Conservation (phyloP, 192 early-diverging fungal species). For the Gryganskiella cystojenkinii region DNA sequence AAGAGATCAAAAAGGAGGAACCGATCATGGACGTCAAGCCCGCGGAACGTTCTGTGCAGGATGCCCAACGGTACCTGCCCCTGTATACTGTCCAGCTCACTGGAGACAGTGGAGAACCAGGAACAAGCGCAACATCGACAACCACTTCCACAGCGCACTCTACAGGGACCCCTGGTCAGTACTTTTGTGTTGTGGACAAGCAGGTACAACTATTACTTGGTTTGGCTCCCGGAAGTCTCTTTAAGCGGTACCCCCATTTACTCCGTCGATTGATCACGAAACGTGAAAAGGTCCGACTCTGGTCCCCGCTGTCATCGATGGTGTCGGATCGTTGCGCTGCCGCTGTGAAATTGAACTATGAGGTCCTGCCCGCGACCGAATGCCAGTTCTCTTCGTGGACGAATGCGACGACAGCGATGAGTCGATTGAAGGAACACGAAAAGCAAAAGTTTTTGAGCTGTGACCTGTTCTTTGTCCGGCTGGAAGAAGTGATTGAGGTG, state of each 20-base stretch:
- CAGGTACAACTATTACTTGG: slow-evolving; percentile 73
- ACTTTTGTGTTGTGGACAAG: slow-evolving; percentile 75
- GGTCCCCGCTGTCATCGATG: slow-evolving; percentile 78
- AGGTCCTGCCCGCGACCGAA: slow-evolving; percentile 35
- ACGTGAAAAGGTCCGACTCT: slow-evolving; percentile 74
- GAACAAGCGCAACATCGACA: neutral
- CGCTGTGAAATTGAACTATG: slow-evolving; percentile 50
- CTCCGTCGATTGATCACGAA: slow-evolving; percentile 59
- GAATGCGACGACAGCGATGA: slow-evolving; percentile 42
- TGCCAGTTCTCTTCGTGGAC: slow-evolving; percentile 45
- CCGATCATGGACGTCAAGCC: neutral
- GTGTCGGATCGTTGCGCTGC: slow-evolving; percentile 58
- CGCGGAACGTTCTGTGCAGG: slow-evolving; percentile 29
- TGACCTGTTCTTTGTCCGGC: slow-evolving; percentile 70
- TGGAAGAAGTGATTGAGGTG: slow-evolving; percentile 70
- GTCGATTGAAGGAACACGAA: slow-evolving; percentile 65
- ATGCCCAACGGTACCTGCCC: slow-evolving; percentile 69
- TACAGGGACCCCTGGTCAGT: slow-evolving; percentile 13
- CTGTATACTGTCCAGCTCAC: slow-evolving; percentile 77
- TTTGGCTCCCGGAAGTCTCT: slow-evolving; percentile 60
- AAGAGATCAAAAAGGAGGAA: slow-evolving; percentile 26
- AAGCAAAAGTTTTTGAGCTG: slow-evolving; percentile 68
- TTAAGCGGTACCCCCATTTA: slow-evolving; percentile 69
- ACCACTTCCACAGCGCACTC: neutral
- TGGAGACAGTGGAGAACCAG: slow-evolving; percentile 40